Conservation (phyloP, 495 filamentous ascomycete genomes). For the Clohesyomyces aquaticus region DNA sequence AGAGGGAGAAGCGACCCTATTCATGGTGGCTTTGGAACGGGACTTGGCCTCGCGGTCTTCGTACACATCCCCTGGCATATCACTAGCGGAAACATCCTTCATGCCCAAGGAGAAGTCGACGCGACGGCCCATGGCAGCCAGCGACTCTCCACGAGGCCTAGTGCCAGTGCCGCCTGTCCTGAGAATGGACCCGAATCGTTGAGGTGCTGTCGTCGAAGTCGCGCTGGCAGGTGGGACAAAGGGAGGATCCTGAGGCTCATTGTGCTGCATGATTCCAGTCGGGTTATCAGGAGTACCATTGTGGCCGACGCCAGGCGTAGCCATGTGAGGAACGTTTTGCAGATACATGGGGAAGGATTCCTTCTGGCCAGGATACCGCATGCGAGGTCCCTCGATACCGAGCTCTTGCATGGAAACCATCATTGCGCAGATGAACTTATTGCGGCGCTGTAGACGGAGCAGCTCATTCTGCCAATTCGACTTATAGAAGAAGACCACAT, state of each 20-base stretch:
- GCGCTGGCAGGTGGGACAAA: slow-evolving; percentile 37
- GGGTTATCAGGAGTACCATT: slow-evolving; percentile 47
- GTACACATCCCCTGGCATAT: slow-evolving; percentile 71
- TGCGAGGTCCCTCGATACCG: slow-evolving; percentile 84
- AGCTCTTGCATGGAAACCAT: slow-evolving; percentile 85
- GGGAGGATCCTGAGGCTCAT: slow-evolving; percentile 40
- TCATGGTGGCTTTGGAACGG: slow-evolving; percentile 29
- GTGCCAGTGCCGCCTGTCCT: slow-evolving; percentile 51
- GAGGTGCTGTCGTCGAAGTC: slow-evolving; percentile 4
- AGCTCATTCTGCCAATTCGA: slow-evolving; percentile 93
- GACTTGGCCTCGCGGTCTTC: slow-evolving; percentile 51
- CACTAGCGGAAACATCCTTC: slow-evolving; percentile 60
- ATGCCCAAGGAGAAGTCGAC: slow-evolving; percentile 80
- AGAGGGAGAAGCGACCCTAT: slow-evolving; percentile 40
- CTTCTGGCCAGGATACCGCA: slow-evolving; percentile 70
- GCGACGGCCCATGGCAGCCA: slow-evolving; percentile 61
- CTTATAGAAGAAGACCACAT: slow-evolving; percentile 98
- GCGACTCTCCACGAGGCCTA: slow-evolving; percentile 60
- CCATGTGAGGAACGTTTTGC: slow-evolving; percentile 50
- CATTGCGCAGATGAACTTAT: slow-evolving; percentile 92
- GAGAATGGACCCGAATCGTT: slow-evolving; percentile 56
- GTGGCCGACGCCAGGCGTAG: slow-evolving; percentile 49
- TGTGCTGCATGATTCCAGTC: slow-evolving; percentile 31
- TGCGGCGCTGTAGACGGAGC: slow-evolving; percentile 83
- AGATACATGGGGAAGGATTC: slow-evolving; percentile 64